These are phyloP conservation scores for Teunomyces barrocoloradensis DNA, from an alignment of 805 yeast genomes.

Conservation along the genomic window DNA sequence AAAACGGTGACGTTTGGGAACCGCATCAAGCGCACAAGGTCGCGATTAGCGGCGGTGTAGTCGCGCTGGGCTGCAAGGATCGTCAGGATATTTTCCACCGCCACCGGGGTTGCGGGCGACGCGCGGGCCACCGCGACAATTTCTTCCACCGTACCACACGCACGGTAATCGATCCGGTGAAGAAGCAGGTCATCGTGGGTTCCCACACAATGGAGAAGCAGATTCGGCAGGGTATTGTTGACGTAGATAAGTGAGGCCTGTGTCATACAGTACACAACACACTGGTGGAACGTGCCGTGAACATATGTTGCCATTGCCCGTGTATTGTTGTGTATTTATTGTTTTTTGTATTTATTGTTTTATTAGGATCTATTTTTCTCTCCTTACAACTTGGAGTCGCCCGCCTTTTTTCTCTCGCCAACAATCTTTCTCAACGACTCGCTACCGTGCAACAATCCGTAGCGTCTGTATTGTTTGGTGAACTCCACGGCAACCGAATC, in stretches of 20 bases:
- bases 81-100: slow-evolving; percentile 10
- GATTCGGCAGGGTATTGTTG: slow-evolving; percentile 10
- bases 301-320: background rate
- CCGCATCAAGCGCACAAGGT: slow-evolving; percentile 6
- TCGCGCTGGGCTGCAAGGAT: slow-evolving; percentile 5
- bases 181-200: slow-evolving; percentile 4
- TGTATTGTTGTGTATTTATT: background rate
- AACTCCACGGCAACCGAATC: slow-evolving; percentile 36
- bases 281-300: background rate
- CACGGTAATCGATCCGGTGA: slow-evolving; percentile 9
- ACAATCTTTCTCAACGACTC: slow-evolving; percentile 40
- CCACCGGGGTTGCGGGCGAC: background rate
- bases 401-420: slow-evolving; percentile 30
- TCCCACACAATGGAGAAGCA: slow-evolving; percentile 3
- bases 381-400: slow-evolving; percentile 7
- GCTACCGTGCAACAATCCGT: slow-evolving; percentile 55
- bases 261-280: background rate
- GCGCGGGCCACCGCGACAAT: background rate
- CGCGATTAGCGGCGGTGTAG: slow-evolving; percentile 8
- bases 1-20: slow-evolving; percentile 2
- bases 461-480: slow-evolving; percentile 65
- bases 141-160: slow-evolving; percentile 1
- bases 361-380: background rate
- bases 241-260: slow-evolving; percentile 4
- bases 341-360: background rate